These are phyloP conservation scores for Phytophthora cryptogea DNA, from an alignment of 352 stramenopile genomes.

Conservation along the genomic window DNA sequence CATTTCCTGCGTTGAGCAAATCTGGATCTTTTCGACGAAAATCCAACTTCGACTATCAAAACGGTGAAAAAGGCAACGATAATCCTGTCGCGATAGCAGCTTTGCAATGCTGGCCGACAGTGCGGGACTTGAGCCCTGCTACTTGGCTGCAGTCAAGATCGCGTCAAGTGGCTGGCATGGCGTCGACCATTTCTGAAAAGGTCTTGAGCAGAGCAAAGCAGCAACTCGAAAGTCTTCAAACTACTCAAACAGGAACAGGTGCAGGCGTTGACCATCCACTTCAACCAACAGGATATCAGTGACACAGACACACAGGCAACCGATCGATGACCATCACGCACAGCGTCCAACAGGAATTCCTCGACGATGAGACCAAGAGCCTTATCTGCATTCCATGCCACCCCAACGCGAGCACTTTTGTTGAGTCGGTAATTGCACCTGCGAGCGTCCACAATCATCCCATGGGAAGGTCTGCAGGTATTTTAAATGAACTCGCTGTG, in stretches of 20 bases:
- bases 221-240: neutral
- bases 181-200: slow-evolving; percentile 25
- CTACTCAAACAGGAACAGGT: slow-evolving; percentile 5
- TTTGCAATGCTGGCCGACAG: neutral
- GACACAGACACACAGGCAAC: slow-evolving; percentile 3
- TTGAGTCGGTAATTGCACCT: neutral
- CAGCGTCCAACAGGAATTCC: slow-evolving; percentile 39
- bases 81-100: slow-evolving; percentile 9
- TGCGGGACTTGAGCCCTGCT: neutral
- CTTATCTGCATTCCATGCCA: slow-evolving; percentile 38
- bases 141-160: slow-evolving; percentile 12
- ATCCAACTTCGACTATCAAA: slow-evolving; percentile 31
- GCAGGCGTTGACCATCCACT: neutral
- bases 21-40: slow-evolving; percentile 26
- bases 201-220: slow-evolving; percentile 7
- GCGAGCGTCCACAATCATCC: slow-evolving; percentile 6
- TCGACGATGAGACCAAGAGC: slow-evolving; percentile 39
- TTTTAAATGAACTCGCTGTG: neutral
- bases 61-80: slow-evolving; percentile 7
- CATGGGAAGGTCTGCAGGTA: slow-evolving; percentile 1
- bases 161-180: neutral
- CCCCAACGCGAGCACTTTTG: neutral
- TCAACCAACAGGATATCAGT: slow-evolving; percentile 4
- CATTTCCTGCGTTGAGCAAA: neutral
- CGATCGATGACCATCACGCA: slow-evolving; percentile 44